Conservation (phyloP, 1,284 basidiomycete genomes). For the Papiliotrema flavescens region DNA sequence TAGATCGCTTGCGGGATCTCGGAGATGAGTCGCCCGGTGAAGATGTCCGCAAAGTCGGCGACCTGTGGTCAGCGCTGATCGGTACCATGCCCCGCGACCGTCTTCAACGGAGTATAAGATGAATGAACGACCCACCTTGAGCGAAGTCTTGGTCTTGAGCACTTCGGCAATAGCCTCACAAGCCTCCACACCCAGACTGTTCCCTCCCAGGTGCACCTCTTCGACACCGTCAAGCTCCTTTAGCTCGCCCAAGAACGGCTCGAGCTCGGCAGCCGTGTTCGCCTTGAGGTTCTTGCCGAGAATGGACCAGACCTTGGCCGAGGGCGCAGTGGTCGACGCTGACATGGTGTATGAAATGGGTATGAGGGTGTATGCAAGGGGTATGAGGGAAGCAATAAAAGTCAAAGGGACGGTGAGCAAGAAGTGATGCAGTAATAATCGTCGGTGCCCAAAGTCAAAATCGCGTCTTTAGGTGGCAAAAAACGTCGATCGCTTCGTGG, state of each 20-base stretch:
- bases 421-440: too few relatives aligned
- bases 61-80: constrained; percentile 55
- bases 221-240: constrained; percentile 62
- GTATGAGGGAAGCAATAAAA: background rate
- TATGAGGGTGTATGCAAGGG: background rate
- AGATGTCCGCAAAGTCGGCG: constrained; percentile 95
- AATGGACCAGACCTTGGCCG: constrained; percentile 54
- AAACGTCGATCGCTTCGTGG: background rate
- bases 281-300: constrained; percentile 78
- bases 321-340: constrained; percentile 6
- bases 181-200: constrained; percentile 93
- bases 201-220: constrained; percentile 91
- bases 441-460: background rate
- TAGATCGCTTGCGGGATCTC: constrained; percentile 90
- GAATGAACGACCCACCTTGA: constrained; percentile 59
- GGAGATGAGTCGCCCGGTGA: constrained; percentile 90
- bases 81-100: background rate
- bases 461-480: background rate
- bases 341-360: background rate
- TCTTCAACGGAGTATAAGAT: background rate
- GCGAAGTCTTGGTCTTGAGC: constrained; percentile 63
- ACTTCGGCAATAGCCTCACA: constrained; percentile 79
- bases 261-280: constrained; percentile 71
- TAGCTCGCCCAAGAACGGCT: constrained; percentile 68
- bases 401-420: background rate